Base-by-base conservation (phyloP, 495 filamentous ascomycete species). In the Friedmanniomyces simplex region DNA sequence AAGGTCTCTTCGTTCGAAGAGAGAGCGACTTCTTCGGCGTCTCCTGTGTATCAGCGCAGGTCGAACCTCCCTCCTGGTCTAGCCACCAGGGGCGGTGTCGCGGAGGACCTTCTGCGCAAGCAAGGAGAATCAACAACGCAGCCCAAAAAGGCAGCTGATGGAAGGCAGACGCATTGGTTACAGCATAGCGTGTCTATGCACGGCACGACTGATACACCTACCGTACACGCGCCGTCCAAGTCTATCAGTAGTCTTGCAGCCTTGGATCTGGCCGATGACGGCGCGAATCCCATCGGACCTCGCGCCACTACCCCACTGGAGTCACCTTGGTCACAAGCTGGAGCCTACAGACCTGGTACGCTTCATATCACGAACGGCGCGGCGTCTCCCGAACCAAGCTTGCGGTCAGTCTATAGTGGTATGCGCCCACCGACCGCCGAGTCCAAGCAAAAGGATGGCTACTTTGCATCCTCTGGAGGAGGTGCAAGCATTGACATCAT, bases 321-420 rank as follows among this genome's bases (percentile, higher is more conserved):
- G 12, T 60, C 66, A 53, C 63, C 62, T n/a, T 67, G 66, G 57
- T 55, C 64, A 16, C 66, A 65, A 16, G 57, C 67, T 25, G 69
- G 70, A 6, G 52, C 39, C n/a, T 59, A 68, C 50, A 53, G 63
- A 42, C 66, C 67, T 26, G 71, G 71, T n/a, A 68, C 68, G 1
- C 61, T 73, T 2, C 52, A 61, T 16, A 62, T 73, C 13, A 72
- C 68, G 18, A 73, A 73, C 50, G 71, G 71, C 11, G 64, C 66
- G 10, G 60, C 70, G 11, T 71, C 71, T 6, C 71, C 71, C 16
- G 68, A 70, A 18, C 65, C 69, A 13, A 68, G 61, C 39, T 36
- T 59, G 4, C 13, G n/a, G 36, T 41, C 41, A 2, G n/a, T 26
- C 1, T 25, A 14, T 21, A 11, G 12, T 18, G 46, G 21, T 20